phyloP scores from a whole-genome alignment of 2,329 filamentous ascomycete genomes.

The Raffaelea arxii region DNA sequence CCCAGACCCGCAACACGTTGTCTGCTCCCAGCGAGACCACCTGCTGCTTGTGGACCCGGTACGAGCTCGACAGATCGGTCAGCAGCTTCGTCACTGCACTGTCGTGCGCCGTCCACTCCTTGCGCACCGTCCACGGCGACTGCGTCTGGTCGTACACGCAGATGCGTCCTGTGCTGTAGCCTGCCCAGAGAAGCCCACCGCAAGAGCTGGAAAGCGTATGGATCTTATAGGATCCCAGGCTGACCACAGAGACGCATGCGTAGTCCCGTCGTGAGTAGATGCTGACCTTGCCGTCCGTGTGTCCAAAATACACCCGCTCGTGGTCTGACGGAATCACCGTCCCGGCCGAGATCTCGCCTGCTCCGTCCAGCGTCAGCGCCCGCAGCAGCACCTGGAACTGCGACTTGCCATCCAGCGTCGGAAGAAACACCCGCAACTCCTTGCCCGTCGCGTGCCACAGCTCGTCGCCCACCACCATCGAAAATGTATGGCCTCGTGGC shows the following conservation, averaged over 20 bases:
- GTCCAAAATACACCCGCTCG: conserved; percentile 79
- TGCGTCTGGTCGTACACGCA: conserved; percentile 81
- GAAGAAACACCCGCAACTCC: conserved; percentile 75
- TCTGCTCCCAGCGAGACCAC: conserved; percentile 83
- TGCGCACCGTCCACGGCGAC: conserved; percentile 81
- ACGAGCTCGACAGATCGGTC: conserved; percentile 72
- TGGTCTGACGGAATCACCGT: conserved; percentile 64
- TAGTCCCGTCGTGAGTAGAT: conserved; percentile 79
- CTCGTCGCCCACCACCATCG: conserved; percentile 73
- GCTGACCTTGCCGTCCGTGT: conserved; percentile 86
- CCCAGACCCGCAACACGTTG: conserved; percentile 77
- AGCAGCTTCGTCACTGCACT: conserved; percentile 70
- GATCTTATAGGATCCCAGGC: conserved; percentile 90
- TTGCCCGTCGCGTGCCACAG: conserved; percentile 86
- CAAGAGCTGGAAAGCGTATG: conserved; percentile 72
- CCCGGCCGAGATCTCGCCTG: conserved; percentile 81
- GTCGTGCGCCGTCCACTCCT: conserved; percentile 90
- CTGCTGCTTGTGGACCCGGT: conserved; percentile 74
- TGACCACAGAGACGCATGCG: conserved; percentile 68
- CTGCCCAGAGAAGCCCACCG: conserved; percentile 83
- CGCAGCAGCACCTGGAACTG: conserved; percentile 68
- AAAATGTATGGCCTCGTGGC: conserved; percentile 75
- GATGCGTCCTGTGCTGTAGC: conserved; percentile 87
- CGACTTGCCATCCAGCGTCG: conserved; percentile 55
- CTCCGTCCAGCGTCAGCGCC: conserved; percentile 60